Conservation (phyloP, 2,329 filamentous ascomycete species). For the Colletotrichum caudatum region DNA sequence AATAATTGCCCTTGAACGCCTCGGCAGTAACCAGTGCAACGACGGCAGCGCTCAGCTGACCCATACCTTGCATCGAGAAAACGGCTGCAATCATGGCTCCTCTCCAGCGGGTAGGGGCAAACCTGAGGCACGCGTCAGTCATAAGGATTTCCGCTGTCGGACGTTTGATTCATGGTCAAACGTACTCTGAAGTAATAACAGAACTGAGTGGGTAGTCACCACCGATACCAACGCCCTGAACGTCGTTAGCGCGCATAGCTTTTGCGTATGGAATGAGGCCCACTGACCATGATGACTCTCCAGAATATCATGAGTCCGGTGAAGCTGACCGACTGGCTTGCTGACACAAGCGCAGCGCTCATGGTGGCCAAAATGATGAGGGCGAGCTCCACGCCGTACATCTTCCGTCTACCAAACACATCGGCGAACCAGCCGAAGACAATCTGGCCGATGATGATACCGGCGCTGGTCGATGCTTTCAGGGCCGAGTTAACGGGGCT, state of each 20-base stretch:
- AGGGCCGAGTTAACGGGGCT: slow-evolving; percentile 76
- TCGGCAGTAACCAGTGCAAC: slow-evolving; percentile 77
- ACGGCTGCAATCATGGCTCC: slow-evolving; percentile 87
- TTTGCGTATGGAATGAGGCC: background rate
- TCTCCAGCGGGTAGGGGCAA: slow-evolving; percentile 84
- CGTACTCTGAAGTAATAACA: slow-evolving; percentile 81
- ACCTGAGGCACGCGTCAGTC: slow-evolving; percentile 57
- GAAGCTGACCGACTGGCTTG: slow-evolving; percentile 70
- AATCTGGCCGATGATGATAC: slow-evolving; percentile 83
- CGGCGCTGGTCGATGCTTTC: slow-evolving; percentile 84
- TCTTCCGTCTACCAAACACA: slow-evolving; percentile 78
- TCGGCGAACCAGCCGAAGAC: slow-evolving; percentile 84
- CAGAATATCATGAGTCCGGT: slow-evolving; percentile 77
- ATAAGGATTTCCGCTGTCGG: background rate
- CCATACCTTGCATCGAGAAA: slow-evolving; percentile 87
- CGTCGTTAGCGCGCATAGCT: background rate
- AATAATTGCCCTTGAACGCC: slow-evolving; percentile 69
- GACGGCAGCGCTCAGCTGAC: slow-evolving; percentile 79
- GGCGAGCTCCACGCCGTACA: slow-evolving; percentile 84
- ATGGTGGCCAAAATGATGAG: slow-evolving; percentile 79
- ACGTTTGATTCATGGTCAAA: slow-evolving; percentile 15
- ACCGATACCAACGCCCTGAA: slow-evolving; percentile 77
- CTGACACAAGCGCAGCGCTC: slow-evolving; percentile 72
- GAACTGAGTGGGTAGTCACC: slow-evolving; percentile 86
- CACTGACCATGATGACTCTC: slow-evolving; percentile 76